Evolutionary conservation across 1,139 yeast genomes (phyloP).

Genomic region (Saccharomycopsis phalli): DNA sequence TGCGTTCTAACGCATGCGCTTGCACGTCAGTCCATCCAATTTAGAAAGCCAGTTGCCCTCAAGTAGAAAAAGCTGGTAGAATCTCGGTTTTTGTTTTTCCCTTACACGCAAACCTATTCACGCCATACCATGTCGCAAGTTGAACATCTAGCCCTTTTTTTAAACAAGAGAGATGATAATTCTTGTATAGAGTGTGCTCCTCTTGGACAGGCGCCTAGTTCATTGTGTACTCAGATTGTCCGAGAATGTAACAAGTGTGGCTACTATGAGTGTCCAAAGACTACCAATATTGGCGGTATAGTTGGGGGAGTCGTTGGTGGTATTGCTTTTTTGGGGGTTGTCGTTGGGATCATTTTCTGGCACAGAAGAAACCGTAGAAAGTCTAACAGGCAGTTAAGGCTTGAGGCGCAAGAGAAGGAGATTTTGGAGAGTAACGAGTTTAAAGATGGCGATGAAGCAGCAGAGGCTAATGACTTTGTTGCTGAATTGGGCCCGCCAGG

Average conservation of each 20-base stretch:
- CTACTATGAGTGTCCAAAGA: conserved; percentile 4
- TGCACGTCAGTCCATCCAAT: background rate
- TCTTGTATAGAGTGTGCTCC: conserved; percentile 2
- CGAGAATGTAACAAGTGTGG: conserved; percentile 14
- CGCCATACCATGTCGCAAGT: background rate
- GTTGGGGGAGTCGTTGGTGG: conserved; percentile 20
- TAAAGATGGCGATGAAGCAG: conserved; percentile 9
- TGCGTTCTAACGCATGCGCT: background rate
- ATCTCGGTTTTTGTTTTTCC: background rate
- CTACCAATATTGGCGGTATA: conserved; percentile 19
- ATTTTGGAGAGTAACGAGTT: conserved; percentile 12
- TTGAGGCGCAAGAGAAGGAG: conserved; percentile 20
- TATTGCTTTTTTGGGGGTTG: conserved; percentile 9
- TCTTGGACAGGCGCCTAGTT: conserved; percentile 3
- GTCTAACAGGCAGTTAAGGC: conserved; percentile 13
- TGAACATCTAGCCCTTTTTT: conserved; percentile 3
- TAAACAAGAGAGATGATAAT: conserved; percentile 9
- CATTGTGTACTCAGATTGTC: conserved; percentile 5
- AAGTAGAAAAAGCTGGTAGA: background rate
- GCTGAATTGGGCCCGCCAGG: conserved; percentile 1
- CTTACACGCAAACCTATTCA: background rate
- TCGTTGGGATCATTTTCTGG: conserved; percentile 15
- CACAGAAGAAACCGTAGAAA: conserved; percentile 13
- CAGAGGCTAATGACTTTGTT: background rate
- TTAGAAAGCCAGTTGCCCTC: background rate